Base-by-base conservation (phyloP, 495 filamentous ascomycete species). In the Hypoxylon intermedium region DNA sequence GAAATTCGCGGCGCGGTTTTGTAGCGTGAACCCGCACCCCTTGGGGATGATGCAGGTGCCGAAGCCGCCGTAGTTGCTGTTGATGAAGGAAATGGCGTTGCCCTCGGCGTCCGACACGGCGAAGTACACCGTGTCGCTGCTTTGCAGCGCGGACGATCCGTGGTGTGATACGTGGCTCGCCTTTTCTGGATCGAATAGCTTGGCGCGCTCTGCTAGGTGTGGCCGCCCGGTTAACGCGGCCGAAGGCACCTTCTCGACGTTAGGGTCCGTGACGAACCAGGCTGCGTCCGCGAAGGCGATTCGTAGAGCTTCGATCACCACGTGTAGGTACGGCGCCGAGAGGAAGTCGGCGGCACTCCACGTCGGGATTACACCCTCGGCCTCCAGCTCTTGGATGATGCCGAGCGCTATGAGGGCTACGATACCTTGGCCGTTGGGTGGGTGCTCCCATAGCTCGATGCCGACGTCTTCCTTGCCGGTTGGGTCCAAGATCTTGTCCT, bases 361-460 rank as follows among this genome's bases (percentile, higher is more conserved):
- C n/a, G 74, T 80, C 6, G 85, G 85, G 67, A 96, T 89, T 26
- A 7, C 24, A 33, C 85, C 85, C 7, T 71, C 71, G n/a, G 82
- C 79, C 73, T 96, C 90, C 4, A 98, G 82, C 64, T 89, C 84
- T 67, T 96, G 86, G 38, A 98, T 77, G 58, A 98, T 93, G 2
- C 95, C 94, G 0, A 98, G 79, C 0, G 94, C 88, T 85, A 98
- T 95, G 33, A 98, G 80, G 3, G 94, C 95, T 0, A 98, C 92
- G 58, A 98, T 89, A 9, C 94, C 94, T 73, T 98, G 94, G 0
- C 95, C 93, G 75, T 97, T 98, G n/a, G 94, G 94, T 33, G 94
- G 91, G 74, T 97, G 93, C 62, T 98, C 94, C 93, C 93, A 98
- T 1, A 98, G 70, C 64, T 94, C 86, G 15, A 97, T 54, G 7